A percentile compares a stretch with the other conserved stretches of the same genome.
Conservation (phyloP, 129 eudicot species). For the Flaveria bidentis region DNA sequence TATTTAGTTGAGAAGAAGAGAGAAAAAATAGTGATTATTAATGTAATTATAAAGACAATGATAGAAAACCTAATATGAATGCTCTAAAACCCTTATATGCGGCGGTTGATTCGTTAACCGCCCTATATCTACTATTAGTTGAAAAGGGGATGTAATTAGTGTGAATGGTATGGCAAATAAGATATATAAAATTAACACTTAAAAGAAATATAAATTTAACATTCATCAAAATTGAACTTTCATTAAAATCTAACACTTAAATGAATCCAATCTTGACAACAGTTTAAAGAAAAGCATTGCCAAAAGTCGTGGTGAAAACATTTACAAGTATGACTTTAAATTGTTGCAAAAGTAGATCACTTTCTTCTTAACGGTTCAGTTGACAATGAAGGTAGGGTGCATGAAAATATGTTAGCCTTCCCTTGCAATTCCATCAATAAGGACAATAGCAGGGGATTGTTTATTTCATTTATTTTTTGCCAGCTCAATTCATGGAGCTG, state of each 20-base stretch:
- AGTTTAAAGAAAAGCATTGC: neutral
- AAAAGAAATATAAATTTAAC: neutral
- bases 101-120: neutral
- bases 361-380: neutral
- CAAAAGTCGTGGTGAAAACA: neutral
- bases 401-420: neutral
- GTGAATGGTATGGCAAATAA: neutral
- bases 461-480: neutral
- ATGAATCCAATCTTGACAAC: neutral
- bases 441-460: neutral
- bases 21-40: no score
- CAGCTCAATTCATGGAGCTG: neutral
- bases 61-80: no score
- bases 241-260: neutral
- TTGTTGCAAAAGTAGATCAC: neutral
- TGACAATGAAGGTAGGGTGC: neutral
- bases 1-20: no score
- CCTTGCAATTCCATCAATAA: neutral
- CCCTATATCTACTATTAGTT: neutral
- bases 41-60: no score
- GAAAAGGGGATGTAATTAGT: neutral
- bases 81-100: no score
- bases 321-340: neutral
- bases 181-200: neutral
- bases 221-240: neutral